These are phyloP conservation scores for Cairneyella variabilis DNA, from an alignment of 495 filamentous ascomycete genomes.

Conservation along the genomic window DNA sequence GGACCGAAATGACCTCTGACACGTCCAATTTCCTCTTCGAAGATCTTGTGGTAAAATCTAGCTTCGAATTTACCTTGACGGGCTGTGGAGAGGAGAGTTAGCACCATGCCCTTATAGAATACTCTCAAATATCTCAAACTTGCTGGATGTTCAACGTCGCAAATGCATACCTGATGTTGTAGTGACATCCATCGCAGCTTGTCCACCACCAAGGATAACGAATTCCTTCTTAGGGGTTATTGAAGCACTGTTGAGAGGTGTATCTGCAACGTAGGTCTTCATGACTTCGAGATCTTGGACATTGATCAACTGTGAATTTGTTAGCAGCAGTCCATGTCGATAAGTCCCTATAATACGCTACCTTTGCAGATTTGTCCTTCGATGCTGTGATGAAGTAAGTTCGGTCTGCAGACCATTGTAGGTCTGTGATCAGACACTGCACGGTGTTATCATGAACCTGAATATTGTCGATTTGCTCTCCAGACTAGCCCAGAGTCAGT, in stretches of 20 bases:
- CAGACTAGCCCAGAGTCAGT: conserved; percentile 47
- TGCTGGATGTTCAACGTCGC: neutral
- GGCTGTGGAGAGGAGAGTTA: conserved; percentile 39
- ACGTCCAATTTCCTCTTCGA: conserved; percentile 96
- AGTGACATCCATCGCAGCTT: conserved; percentile 99
- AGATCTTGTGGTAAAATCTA: conserved; percentile 97
- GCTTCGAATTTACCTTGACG: conserved; percentile 99
- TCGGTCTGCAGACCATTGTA: conserved; percentile 90
- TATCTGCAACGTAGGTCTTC: conserved; percentile 89
- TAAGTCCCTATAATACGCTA: conserved; percentile 29
- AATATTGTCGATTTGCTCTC: conserved; percentile 74
- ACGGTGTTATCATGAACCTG: conserved; percentile 78
- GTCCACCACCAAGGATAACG: conserved; percentile 94
- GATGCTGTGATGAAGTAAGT: conserved; percentile 97
- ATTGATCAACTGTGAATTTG: conserved; percentile 61
- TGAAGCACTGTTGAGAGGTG: conserved; percentile 91
- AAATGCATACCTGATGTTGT: conserved; percentile 35
- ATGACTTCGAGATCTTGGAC: conserved; percentile 80
- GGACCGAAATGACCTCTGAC: conserved; percentile 92
- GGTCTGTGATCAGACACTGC: conserved; percentile 84
- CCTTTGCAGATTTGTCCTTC: conserved; percentile 96
- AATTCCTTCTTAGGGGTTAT: conserved; percentile 95
- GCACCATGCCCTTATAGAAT: no score
- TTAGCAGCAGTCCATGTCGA: neutral
- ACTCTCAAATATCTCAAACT: no score